Percentiles rank a stretch among this genome's conserved stretches.
Conservation (phyloP, 2,329 filamentous ascomycete species). For the Hirsutella minnesotensis region DNA sequence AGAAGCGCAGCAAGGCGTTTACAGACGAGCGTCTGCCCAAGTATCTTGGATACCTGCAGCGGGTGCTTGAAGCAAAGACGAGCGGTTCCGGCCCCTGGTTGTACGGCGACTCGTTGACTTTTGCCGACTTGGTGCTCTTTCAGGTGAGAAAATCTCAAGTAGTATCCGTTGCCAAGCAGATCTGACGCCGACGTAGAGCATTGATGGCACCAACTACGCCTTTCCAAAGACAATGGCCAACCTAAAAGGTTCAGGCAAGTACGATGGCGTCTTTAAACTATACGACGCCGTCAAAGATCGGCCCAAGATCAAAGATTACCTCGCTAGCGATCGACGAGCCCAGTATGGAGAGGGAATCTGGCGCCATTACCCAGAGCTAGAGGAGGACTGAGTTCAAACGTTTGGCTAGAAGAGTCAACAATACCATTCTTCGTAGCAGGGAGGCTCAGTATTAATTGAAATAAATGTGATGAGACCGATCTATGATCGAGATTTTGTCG, state of each 20-base stretch:
- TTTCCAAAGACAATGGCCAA: conserved; percentile 56
- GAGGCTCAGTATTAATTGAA: too few species aligned
- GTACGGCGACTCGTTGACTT: conserved; percentile 52
- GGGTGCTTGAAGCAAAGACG: conserved; percentile 44
- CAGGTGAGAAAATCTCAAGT: conserved; percentile 36
- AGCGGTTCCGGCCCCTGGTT: conserved; percentile 51
- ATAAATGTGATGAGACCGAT: too few species aligned
- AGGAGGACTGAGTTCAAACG: conserved; percentile 23
- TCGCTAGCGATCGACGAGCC: conserved; percentile 51
- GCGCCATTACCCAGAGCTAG: conserved; percentile 62
- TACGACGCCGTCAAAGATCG: conserved; percentile 51
- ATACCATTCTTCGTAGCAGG: too few species aligned
- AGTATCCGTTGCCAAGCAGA: background rate
- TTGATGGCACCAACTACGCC: conserved; percentile 51
- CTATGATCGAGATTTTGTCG: too few species aligned
- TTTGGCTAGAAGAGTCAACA: background rate
- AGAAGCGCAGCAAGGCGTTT: conserved; percentile 45
- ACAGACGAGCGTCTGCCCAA: conserved; percentile 55
- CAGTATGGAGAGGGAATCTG: conserved; percentile 56
- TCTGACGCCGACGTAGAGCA: conserved; percentile 16
- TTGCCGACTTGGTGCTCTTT: conserved; percentile 64
- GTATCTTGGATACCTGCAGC: conserved; percentile 59
- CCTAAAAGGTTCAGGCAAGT: conserved; percentile 43
- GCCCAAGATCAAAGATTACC: conserved; percentile 55
- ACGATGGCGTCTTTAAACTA: conserved; percentile 49